phyloP scores from a whole-genome alignment of 2,329 filamentous ascomycete genomes.

The Botrytis paeoniae region DNA sequence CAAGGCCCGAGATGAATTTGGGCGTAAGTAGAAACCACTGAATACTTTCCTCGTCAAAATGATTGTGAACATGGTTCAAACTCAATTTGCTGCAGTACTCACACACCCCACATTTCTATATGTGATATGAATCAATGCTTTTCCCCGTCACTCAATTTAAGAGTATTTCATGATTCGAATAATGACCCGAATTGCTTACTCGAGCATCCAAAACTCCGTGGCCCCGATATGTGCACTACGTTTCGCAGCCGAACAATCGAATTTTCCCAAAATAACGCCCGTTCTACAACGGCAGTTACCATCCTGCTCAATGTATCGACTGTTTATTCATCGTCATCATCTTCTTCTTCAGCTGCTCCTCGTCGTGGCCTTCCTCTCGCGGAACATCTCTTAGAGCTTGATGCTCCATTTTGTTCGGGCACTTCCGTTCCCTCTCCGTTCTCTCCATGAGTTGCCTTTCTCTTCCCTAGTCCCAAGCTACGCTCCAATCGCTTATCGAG shows the following conservation, averaged over 20 bases:
- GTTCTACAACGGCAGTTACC: neutral
- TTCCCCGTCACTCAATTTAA: neutral
- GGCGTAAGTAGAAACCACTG: neutral
- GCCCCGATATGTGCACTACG: neutral
- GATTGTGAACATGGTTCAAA: neutral
- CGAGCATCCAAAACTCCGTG: neutral
- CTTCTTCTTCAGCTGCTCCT: constrained; percentile 2
- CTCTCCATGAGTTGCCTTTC: constrained; percentile 22
- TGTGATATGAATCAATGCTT: neutral
- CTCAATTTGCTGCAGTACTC: too few species aligned
- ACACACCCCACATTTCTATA: neutral
- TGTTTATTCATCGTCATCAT: constrained; percentile 9
- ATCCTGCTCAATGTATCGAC: neutral
- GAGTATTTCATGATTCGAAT: neutral
- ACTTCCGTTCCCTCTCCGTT: constrained; percentile 28
- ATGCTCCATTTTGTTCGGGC: constrained; percentile 20
- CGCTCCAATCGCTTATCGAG: constrained; percentile 58
- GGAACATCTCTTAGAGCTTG: constrained; percentile 9
- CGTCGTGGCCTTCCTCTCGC: constrained; percentile 3
- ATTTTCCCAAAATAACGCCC: neutral
- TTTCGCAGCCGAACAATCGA: neutral
- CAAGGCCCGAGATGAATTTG: neutral
- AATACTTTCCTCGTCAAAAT: neutral
- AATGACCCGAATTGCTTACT: neutral
- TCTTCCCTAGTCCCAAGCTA: constrained; percentile 54